These are phyloP conservation scores for Rhizoclosmatium globosum DNA, from an alignment of 192 early-diverging fungal species.

Conservation along the genomic window DNA sequence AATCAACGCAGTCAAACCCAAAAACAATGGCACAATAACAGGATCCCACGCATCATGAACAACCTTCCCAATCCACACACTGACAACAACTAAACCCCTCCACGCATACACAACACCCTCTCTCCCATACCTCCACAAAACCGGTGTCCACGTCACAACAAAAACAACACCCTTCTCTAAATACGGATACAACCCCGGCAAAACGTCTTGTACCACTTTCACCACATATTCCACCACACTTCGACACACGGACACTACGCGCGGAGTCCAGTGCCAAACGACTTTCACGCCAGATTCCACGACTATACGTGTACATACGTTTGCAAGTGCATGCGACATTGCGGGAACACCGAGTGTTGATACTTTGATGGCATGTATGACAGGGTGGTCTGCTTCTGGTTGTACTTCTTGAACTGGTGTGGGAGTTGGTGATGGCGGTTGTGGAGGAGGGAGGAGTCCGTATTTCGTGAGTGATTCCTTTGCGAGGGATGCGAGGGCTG, in stretches of 20 bases:
- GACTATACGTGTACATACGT: constrained; percentile 14
- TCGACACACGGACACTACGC: neutral
- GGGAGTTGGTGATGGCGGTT: neutral
- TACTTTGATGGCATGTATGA: neutral
- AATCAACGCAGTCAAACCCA: neutral
- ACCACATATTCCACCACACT: neutral
- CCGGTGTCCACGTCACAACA: constrained; percentile 9
- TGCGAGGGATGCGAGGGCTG: neutral
- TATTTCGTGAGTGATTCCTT: neutral
- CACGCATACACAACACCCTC: neutral
- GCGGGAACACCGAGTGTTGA: constrained; percentile 8
- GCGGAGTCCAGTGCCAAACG: neutral
- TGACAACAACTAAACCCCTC: neutral
- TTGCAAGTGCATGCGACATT: constrained; percentile 16
- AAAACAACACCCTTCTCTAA: neutral
- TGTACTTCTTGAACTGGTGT: neutral
- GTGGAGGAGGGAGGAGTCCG: neutral
- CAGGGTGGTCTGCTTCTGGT: neutral
- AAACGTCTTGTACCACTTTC: neutral
- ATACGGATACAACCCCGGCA: constrained; percentile 8
- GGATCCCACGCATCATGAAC: constrained; percentile 36
- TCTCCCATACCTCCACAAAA: neutral
- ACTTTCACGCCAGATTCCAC: neutral
- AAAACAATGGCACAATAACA: constrained; percentile 19
- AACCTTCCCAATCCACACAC: neutral